phyloP scores from a whole-genome alignment of 2,329 filamentous ascomycete species.

The Nigrospora sphaerica region DNA sequence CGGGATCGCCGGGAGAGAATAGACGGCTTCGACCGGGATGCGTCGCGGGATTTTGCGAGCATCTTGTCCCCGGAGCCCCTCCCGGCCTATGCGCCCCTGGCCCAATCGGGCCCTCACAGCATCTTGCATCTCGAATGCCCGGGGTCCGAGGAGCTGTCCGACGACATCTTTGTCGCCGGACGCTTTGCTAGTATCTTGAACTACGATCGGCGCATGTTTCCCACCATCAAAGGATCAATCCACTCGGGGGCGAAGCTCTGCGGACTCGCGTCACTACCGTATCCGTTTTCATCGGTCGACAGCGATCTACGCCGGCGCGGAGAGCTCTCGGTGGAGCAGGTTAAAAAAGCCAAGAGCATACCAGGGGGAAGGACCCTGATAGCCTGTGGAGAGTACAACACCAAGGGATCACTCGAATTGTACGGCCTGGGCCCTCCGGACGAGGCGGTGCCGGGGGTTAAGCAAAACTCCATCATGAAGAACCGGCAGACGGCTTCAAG shows the following conservation, averaged over 20 bases:
- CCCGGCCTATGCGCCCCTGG: slow-evolving; percentile 61
- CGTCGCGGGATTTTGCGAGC: slow-evolving; percentile 21
- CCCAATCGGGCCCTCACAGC: slow-evolving; percentile 74
- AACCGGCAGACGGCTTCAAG: slow-evolving; percentile 79
- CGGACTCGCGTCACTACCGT: slow-evolving; percentile 62
- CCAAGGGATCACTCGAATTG: slow-evolving; percentile 83
- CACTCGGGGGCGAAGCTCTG: slow-evolving; percentile 79
- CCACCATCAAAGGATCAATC: slow-evolving; percentile 67
- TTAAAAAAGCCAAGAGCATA: slow-evolving; percentile 44
- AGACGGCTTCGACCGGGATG: slow-evolving; percentile 20
- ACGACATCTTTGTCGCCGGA: slow-evolving; percentile 82
- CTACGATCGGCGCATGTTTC: slow-evolving; percentile 84
- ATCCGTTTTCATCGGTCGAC: slow-evolving; percentile 57
- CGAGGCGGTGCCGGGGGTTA: slow-evolving; percentile 13
- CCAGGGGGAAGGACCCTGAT: slow-evolving; percentile 60
- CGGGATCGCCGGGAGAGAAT: slow-evolving; percentile 28
- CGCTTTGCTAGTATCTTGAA: slow-evolving; percentile 83
- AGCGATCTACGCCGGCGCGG: slow-evolving; percentile 50
- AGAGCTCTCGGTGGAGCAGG: slow-evolving; percentile 46
- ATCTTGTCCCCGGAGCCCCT: slow-evolving; percentile 47
- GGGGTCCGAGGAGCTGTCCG: slow-evolving; percentile 47
- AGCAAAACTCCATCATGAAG: slow-evolving; percentile 49
- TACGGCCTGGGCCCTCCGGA: slow-evolving; percentile 53
- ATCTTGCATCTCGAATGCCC: slow-evolving; percentile 68
- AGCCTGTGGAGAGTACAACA: slow-evolving; percentile 85